phyloP scores from a whole-genome alignment of 148 eudicot genomes.

The Talinum fruticosum region DNA sequence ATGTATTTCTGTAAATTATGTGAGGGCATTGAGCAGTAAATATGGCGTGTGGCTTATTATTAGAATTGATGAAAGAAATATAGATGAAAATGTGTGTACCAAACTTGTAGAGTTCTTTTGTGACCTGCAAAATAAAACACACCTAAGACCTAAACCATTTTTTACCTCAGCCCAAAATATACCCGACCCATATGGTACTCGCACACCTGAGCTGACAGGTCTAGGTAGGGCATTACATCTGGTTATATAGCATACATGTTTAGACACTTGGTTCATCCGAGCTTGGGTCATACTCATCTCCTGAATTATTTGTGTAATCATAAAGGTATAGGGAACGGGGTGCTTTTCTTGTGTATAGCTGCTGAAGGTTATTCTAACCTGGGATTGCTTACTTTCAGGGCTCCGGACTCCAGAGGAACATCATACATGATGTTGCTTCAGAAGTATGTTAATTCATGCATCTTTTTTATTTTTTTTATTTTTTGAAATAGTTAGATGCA shows the following conservation, averaged over 20 bases:
- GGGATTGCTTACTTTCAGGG: conserved; percentile 47
- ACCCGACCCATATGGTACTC: neutral
- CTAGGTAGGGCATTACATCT: neutral
- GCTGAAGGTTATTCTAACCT: conserved; percentile 4
- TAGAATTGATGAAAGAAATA: neutral
- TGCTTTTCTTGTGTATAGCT: neutral
- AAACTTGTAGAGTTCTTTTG: neutral
- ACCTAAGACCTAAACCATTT: neutral
- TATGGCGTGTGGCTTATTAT: neutral
- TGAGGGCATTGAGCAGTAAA: neutral
- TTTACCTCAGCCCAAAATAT: neutral
- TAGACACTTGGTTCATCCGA: neutral
- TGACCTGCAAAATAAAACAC: neutral
- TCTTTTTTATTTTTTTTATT: neutral
- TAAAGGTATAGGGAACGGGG: neutral
- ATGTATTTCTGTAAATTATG: too few species aligned
- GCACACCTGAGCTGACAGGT: neutral
- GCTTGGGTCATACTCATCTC: neutral
- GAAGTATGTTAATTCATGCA: conserved; percentile 38
- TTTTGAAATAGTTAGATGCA: neutral
- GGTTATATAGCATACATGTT: neutral
- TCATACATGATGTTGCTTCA: conserved; percentile 60
- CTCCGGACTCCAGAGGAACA: conserved; percentile 51
- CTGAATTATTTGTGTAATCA: neutral
- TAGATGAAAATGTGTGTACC: neutral